Evolutionary conservation across 2,329 filamentous ascomycete genomes (phyloP), one percentile per base, ranked within the genome.

Genomic region (Talaromyces sp.): DNA sequence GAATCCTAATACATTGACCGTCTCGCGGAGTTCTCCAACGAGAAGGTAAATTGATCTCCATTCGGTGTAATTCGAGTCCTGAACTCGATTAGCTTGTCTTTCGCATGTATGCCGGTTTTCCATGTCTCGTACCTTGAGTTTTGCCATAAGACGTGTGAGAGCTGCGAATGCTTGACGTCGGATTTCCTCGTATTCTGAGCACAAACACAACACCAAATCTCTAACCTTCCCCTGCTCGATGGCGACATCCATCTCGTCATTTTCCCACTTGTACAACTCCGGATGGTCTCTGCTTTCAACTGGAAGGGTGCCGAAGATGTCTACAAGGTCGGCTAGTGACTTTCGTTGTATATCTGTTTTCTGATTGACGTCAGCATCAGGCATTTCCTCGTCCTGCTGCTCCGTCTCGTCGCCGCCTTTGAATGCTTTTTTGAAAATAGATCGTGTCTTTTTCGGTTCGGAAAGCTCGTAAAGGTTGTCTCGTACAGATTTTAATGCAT

Each of bases 11-110:
- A 77, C 71, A 59, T 80, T 82, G 12, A 85, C 83, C 0, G 92
- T 94, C 72, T 97, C 92, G 14, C 87, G 81, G 7, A 95, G 73
- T 73, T 96, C 92, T 60, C 86, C 89, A 1, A 94, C 80, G 3
- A 97, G 82, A 10, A 96, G 81, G 79, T 89, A 92, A 5, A 92
- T 77, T 62, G 92, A 88, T 41, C 90, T 86, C 68, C 87, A 88
- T 68, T 95, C 91, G 52, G 87, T 83, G 67, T 92, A 87, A 0
- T 84, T 82, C 0, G 89, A 92, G 57, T 85, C 85, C 71, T 87
- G 51, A 57, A 62, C 61, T 63, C 21, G n/a, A 5, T 67, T 56
- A 63, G 55, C 64, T 26, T 35, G 12, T 53, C 21, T n/a, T n/a
- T n/a, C n/a, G n/a, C n/a, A 17, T 11, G 6, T 41, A 35, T 12